These are phyloP conservation scores for Sonneratia alba DNA, from an alignment of 345 rosid species.

Conservation along the genomic window DNA sequence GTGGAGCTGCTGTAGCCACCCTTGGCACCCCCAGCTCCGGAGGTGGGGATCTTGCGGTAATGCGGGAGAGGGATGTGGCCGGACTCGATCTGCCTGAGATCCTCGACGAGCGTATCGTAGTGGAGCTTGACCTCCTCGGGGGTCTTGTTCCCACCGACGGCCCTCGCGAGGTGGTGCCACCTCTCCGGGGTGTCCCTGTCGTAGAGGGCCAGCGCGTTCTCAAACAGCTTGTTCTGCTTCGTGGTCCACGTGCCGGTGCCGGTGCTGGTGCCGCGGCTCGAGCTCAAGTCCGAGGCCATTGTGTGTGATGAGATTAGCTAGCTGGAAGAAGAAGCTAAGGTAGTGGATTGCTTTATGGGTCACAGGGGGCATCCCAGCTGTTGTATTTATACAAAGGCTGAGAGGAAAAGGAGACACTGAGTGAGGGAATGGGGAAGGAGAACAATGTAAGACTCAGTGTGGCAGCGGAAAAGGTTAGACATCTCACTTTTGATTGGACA, in stretches of 20 bases:
- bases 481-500: neutral
- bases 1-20: neutral
- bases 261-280: neutral
- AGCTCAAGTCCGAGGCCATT: conserved; percentile 4
- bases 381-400: neutral
- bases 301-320: neutral
- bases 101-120: conserved; percentile 17
- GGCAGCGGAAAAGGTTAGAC: too few relatives aligned
- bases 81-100: conserved; percentile 13
- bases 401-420: neutral
- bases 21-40: neutral
- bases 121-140: conserved; percentile 19
- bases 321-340: neutral
- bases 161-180: conserved; percentile 17
- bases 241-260: conserved; percentile 5
- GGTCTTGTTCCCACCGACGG: conserved; percentile 17
- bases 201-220: conserved; percentile 17
- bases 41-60: conserved; percentile 4
- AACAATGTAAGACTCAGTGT: neutral
- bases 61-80: conserved; percentile 17
- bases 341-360: neutral
- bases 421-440: neutral
- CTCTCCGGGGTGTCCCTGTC: conserved; percentile 14
- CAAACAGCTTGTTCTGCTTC: conserved; percentile 20
- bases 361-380: neutral